phyloP scores from a whole-genome alignment of 2,329 filamentous ascomycete species.

The Xylariaceae sp. region DNA sequence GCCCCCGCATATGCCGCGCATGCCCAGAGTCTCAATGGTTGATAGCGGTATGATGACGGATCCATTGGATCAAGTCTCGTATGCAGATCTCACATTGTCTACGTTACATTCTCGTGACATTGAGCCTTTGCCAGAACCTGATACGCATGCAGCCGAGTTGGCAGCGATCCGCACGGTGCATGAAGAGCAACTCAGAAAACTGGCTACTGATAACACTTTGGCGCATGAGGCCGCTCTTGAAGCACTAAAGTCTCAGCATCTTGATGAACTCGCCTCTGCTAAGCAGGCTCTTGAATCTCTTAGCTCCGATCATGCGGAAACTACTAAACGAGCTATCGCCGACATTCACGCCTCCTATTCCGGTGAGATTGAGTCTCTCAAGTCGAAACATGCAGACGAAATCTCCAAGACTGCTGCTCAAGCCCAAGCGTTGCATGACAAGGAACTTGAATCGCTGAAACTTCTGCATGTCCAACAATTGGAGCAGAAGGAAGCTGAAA shows the following conservation, averaged over 20 bases:
- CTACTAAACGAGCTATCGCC: conserved; percentile 9
- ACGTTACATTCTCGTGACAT: conserved; percentile 41
- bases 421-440: conserved; percentile 19
- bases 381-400: conserved; percentile 25
- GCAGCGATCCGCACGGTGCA: conserved; percentile 30
- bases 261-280: conserved; percentile 16
- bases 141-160: conserved; percentile 33
- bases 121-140: conserved; percentile 28
- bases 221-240: conserved; percentile 24
- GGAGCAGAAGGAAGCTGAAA: conserved; percentile 15
- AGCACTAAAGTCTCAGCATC: conserved; percentile 23
- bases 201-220: conserved; percentile 25
- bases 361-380: conserved; percentile 23
- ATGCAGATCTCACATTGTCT: conserved; percentile 38
- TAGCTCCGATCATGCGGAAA: conserved; percentile 14
- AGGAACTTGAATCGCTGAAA: conserved; percentile 25
- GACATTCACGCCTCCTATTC: conserved; percentile 20
- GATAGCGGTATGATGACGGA: conserved; percentile 59
- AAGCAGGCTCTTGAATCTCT: conserved; percentile 18
- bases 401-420: conserved; percentile 18
- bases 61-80: conserved; percentile 35
- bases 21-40: conserved; percentile 52
- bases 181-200: conserved; percentile 24
- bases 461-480: conserved; percentile 21
- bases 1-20: conserved; percentile 43